Base-by-base conservation (phyloP, 148 eudicot species). In the Nyssa sinensis region DNA sequence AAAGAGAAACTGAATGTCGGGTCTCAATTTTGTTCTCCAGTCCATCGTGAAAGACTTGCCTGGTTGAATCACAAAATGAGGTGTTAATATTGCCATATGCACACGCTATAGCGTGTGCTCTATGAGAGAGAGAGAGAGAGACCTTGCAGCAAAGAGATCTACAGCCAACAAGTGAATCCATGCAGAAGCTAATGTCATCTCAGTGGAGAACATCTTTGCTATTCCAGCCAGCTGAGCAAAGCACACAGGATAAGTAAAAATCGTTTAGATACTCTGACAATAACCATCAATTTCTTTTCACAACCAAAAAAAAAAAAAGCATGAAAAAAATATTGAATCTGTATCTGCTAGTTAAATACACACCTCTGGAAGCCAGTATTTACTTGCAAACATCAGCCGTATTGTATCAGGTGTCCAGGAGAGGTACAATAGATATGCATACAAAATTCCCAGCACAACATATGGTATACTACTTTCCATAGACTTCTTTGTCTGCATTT, bases 61-160 rank as follows among this genome's bases (percentile, higher is more conserved):
- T 94, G 95, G 19, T 71, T 39, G 12, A 57, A 64, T 69, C 60
- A 33, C 28, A 41, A 81, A 33, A 47, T 17, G 0, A 34, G 53
- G 32, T 55, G 39, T 58, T 67, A 67, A 33, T 30, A 61, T 5
- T 55, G 25, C 58, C 9, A 19, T 55, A 34, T 11, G 21, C 14
- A 73, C 16, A 30, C 24, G 55, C 31, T 33, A 1, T n/a, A 13
- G 21, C 14, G 63, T 13, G 23, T 13, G 55, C 31, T 33, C 3
- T n/a, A 13, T 13, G 16, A 31, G 33, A 23, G 77, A 72, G 67
- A 79, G 78, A 68, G 71, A 77, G 44, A 68, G 53, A 71, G 69
- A 94, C 97, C 98, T 90, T 67, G 98, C 98, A 69, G 97, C 92
- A 79, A 87, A 94, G 72, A 94, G 96, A 84, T 94, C 98, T 0